Evolutionary conservation across 306 rosid species (phyloP).

Genomic region (Castanea mollissima): DNA sequence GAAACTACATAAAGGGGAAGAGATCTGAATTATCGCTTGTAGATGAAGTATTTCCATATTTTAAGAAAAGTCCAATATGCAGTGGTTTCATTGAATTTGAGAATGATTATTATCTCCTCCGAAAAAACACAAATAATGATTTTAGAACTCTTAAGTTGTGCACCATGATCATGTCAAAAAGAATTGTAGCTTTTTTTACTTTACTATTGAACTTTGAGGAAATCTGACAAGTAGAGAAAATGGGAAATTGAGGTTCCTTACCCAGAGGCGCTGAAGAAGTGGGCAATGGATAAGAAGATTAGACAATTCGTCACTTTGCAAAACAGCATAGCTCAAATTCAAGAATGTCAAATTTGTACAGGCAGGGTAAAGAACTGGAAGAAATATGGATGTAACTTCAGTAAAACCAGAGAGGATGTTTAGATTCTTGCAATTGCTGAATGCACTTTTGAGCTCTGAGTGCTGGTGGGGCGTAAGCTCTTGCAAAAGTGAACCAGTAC

Average conservation of each 20-base stretch:
- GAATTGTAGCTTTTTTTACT: background rate
- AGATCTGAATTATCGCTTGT: background rate
- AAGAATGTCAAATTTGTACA: slow-evolving; percentile 64
- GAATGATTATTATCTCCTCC: background rate
- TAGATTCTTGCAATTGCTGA: slow-evolving; percentile 57
- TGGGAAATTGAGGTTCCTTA: slow-evolving; percentile 22
- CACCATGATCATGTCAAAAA: background rate
- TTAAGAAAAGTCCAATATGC: background rate
- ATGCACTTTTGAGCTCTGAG: slow-evolving; percentile 58
- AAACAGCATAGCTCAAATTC: slow-evolving; percentile 68
- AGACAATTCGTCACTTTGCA: slow-evolving; percentile 55
- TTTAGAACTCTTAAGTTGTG: background rate
- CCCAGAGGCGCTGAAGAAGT: slow-evolving; percentile 71
- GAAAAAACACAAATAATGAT: background rate
- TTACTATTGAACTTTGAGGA: background rate
- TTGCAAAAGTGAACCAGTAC: slow-evolving; percentile 63
- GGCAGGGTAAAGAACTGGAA: slow-evolving; percentile 65
- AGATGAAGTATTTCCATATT: background rate
- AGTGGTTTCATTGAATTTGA: background rate
- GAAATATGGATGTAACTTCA: slow-evolving; percentile 47
- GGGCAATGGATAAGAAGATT: slow-evolving; percentile 68
- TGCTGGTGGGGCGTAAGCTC: slow-evolving; percentile 55
- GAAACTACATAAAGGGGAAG: background rate
- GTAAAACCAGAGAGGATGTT: slow-evolving; percentile 77
- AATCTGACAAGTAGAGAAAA: slow-evolving; percentile 13